phyloP scores from a whole-genome alignment of 176 grass and related monocot genomes.

The Poa annua region DNA sequence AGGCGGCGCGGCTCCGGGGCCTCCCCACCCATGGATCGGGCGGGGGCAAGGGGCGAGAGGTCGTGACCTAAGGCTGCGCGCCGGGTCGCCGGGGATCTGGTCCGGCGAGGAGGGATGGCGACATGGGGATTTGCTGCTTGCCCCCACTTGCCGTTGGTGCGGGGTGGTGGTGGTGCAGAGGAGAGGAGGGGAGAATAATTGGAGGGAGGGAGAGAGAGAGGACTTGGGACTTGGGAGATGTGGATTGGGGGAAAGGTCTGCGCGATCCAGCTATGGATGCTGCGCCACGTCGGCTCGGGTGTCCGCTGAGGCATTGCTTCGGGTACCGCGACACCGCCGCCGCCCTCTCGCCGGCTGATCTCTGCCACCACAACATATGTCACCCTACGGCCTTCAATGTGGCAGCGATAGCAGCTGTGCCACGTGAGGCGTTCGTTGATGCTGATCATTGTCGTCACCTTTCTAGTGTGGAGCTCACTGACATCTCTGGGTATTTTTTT shows the following conservation, averaged over 20 bases:
- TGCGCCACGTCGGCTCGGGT: conserved; percentile 49
- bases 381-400: not conserved
- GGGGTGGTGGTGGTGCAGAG: conserved; percentile 11
- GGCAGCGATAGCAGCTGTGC: not conserved
- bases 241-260: conserved; percentile 31
- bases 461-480: not conserved
- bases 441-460: conserved; percentile 12
- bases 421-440: conserved; percentile 33
- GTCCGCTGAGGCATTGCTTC: conserved; percentile 24
- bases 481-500: not conserved
- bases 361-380: too few species aligned
- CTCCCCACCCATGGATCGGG: conserved; percentile 55
- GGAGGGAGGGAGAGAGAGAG: too few species aligned
- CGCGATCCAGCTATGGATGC: conserved; percentile 56
- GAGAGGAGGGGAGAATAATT: conserved; percentile 40
- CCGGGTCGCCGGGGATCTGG: conserved; percentile 39
- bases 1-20: conserved; percentile 47
- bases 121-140: conserved; percentile 31
- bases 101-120: conserved; percentile 1
- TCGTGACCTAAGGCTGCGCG: not conserved
- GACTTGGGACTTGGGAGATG: not conserved
- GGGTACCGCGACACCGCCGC: not conserved
- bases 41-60: too few species aligned
- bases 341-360: conserved; percentile 22
- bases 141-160: not conserved